phyloP scores from a whole-genome alignment of 1,284 basidiomycete species.

The Ustilago loliicola region DNA sequence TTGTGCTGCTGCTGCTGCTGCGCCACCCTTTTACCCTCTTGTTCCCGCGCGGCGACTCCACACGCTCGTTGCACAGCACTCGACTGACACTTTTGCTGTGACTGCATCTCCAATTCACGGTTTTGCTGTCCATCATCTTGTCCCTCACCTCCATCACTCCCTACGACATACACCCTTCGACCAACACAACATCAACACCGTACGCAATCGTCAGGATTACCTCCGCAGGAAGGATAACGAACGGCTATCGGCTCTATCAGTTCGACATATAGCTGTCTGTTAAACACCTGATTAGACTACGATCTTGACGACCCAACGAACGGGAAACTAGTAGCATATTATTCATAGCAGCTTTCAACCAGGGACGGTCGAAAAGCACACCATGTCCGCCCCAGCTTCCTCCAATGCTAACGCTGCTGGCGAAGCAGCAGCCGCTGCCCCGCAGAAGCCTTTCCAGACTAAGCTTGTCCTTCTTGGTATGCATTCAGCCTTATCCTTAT shows the following conservation, averaged over 20 bases:
- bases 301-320: not conserved
- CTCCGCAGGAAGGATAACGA: too few relatives aligned
- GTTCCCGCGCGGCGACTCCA: constrained; percentile 12
- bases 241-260: not conserved
- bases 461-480: constrained; percentile 68
- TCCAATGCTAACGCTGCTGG: constrained; percentile 21
- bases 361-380: not conserved
- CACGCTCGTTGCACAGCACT: not conserved
- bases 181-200: not conserved
- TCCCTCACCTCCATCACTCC: not conserved
- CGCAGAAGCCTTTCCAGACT: constrained; percentile 69
- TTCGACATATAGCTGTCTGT: not conserved
- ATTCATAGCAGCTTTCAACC: not conserved
- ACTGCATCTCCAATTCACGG: not conserved
- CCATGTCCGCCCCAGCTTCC: constrained; percentile 39
- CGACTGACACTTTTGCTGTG: not conserved
- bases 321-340: not conserved
- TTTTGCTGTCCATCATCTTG: not conserved
- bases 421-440: constrained; percentile 36
- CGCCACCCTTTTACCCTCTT: constrained; percentile 16
- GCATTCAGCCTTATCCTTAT: constrained; percentile 1
- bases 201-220: too few relatives aligned
- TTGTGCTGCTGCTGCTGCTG: constrained; percentile 8
- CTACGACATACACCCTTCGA: not conserved
- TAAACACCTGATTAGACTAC: not conserved